A percentile compares a stretch with the other conserved stretches of the same genome.
These are phyloP conservation scores for Sisymbrium irio DNA, from an alignment of 345 rosid genomes.

Conservation along the genomic window DNA sequence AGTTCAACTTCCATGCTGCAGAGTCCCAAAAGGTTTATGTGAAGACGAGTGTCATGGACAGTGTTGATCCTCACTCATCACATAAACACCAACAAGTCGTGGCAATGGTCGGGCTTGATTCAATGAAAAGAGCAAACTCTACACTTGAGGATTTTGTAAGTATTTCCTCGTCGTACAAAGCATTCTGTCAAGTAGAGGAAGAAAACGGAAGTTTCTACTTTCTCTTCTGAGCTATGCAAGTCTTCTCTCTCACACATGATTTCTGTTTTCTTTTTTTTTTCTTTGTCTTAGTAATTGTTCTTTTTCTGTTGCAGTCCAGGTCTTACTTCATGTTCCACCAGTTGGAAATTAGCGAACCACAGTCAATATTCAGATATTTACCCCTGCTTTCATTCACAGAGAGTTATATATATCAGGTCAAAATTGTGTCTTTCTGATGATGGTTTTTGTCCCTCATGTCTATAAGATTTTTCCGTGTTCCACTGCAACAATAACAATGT, in stretches of 20 bases:
- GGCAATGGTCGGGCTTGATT: constrained; percentile 64
- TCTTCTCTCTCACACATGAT: background rate
- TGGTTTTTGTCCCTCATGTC: background rate
- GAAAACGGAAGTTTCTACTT: too few relatives aligned
- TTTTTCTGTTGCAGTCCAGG: constrained; percentile 61
- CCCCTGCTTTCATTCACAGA: constrained; percentile 78
- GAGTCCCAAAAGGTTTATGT: constrained; percentile 21
- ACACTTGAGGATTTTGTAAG: constrained; percentile 92
- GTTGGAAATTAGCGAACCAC: constrained; percentile 57
- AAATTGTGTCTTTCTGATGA: background rate
- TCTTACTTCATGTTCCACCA: constrained; percentile 95
- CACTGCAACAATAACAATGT: background rate
- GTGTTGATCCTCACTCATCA: background rate
- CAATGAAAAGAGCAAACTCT: constrained; percentile 90
- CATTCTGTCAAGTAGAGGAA: background rate
- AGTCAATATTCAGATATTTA: constrained; percentile 56
- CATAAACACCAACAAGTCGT: constrained; percentile 22
- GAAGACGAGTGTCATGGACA: constrained; percentile 17
- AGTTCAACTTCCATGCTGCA: background rate
- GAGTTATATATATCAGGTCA: constrained; percentile 88
- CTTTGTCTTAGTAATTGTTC: background rate
- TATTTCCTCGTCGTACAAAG: background rate
- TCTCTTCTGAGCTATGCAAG: background rate
- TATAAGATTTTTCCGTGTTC: background rate
- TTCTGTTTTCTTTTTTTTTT: background rate